Base-by-base conservation (phyloP, 495 filamentous ascomycete genomes). In the Chaetomium cochliodes region DNA sequence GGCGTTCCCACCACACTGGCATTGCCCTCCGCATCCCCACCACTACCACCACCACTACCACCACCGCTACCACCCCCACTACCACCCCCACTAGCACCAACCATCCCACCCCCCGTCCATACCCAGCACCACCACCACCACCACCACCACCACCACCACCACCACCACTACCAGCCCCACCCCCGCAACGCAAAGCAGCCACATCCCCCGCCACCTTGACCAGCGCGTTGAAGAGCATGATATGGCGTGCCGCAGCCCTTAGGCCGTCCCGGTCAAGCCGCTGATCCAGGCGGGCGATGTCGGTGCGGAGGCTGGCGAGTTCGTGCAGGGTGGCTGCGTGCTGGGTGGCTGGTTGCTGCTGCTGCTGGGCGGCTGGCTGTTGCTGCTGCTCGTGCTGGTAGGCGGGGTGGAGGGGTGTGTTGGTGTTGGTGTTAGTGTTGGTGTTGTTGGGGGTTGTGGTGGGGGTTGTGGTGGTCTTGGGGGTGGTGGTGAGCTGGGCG, bases 171-270 rank as follows among this genome's bases (percentile, higher is more conserved):
- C 46, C 0, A 73, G 41, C 41, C 22, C 46, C 46, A 23, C 46
- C 18, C 46, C 46, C 8, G 18, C 46, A n/a, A n/a, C n/a, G n/a
- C n/a, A 50, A 0, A 8, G 46, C 46, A 5, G 51, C 46, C 1
- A 73, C 23, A 12, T 72, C 70, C 13, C 16, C 49, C 0, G 64
- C 61, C 0, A 74, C 20, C 50, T 66, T 69, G 55, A 65, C 60
- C 6, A 74, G 25, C 25, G 65, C 56, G 28, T 60, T 63, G 37
- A 74, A 74, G 8, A 73, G 22, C 0, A 74, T 67, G 0, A 65
- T 41, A 22, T 72, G 70, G 1, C 72, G 68, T 39, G 61, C 7
- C 0, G 60, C 37, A 13, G 67, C 64, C 3, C 72, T 62, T 5
- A 52, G 46, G 33, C 65, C 67, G 16, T 70, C 59, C 6, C 41